These are phyloP conservation scores for Euphorbia corollata DNA, from an alignment of 441 rosid species.

Conservation along the genomic window DNA sequence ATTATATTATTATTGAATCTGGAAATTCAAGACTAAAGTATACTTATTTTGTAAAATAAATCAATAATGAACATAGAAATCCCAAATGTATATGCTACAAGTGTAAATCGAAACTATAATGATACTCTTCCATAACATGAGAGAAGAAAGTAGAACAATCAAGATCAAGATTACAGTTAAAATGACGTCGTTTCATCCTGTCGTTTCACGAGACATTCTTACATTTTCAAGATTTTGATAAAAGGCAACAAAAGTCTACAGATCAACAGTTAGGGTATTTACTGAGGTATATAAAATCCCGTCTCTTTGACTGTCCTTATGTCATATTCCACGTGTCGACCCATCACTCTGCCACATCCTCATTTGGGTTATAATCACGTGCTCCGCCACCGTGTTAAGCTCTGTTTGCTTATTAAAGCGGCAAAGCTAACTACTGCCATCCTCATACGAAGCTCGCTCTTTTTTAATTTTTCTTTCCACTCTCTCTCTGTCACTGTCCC, in stretches of 20 bases:
- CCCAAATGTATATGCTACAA: no score
- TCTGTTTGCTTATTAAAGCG: constrained; percentile 45
- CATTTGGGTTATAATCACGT: constrained; percentile 12
- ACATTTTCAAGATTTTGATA: not conserved
- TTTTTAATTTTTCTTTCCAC: not conserved
- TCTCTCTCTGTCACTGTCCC: constrained; percentile 17
- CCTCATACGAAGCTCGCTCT: constrained; percentile 16
- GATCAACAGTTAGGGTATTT: constrained; percentile 15
- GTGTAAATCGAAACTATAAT: no score
- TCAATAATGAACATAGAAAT: no score
- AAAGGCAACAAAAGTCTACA: constrained; percentile 5
- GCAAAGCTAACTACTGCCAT: constrained; percentile 38
- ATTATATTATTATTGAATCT: no score
- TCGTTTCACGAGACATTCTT: not conserved
- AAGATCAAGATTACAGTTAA: not conserved
- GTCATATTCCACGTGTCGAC: constrained; percentile 23
- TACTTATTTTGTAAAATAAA: no score
- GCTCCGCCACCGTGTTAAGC: constrained; percentile 10
- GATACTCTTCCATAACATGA: not conserved
- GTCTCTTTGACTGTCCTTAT: not conserved
- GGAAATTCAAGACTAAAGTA: no score
- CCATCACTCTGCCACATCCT: not conserved
- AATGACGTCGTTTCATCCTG: not conserved
- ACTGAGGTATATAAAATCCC: not conserved
- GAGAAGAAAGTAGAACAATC: not conserved